Evolutionary conservation across 768 basidiomycete genomes (phyloP), one percentile per base, ranked within the genome.

Genomic region (Suillus subluteus): DNA sequence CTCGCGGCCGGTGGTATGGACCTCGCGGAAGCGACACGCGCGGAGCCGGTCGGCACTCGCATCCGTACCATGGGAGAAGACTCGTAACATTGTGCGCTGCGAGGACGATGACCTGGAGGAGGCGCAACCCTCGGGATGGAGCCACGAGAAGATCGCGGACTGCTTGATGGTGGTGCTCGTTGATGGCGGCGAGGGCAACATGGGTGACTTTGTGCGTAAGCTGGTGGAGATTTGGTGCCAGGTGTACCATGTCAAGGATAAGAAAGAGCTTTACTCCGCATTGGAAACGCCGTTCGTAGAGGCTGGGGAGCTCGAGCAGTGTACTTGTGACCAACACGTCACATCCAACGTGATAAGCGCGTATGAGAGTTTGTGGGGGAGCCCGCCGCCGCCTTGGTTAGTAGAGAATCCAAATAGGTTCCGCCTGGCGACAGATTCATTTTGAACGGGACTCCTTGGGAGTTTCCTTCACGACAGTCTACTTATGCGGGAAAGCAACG

Each of bases 111-210:
- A 69, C 26, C 72, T 77, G 38, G 68, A 76, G 52, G 69, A 75
- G 23, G 67, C 76, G 7, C 68, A 69, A 9, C 76, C 78, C 4
- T 44, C 59, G 8, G 68, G 70, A 38, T 71, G 67, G 70, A 43
- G 7, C 11, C 56, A 21, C 9, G 59, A 63, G 30, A 70, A 54
- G 58, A 70, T 77, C 11, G 62, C 62, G 12, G 68, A 78, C 43
- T 80, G 76, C 67, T 70, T 77, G 66, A 75, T 78, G 63, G 59
- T 80, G 50, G 62, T 73, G 48, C 41, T 78, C 59, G 69, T 78
- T 16, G 77, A 79, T 35, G 62, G 68, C 13, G 64, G 76, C 11
- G 68, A 71, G 18, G 73, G 77, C 6, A 66, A 73, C 32, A 73
- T 79, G 73, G 52, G 48, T 44, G 75, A 78, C 54, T 77, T 80